Evolutionary conservation across 1,284 basidiomycete genomes (phyloP).

Genomic region (Athelia psychrophila): DNA sequence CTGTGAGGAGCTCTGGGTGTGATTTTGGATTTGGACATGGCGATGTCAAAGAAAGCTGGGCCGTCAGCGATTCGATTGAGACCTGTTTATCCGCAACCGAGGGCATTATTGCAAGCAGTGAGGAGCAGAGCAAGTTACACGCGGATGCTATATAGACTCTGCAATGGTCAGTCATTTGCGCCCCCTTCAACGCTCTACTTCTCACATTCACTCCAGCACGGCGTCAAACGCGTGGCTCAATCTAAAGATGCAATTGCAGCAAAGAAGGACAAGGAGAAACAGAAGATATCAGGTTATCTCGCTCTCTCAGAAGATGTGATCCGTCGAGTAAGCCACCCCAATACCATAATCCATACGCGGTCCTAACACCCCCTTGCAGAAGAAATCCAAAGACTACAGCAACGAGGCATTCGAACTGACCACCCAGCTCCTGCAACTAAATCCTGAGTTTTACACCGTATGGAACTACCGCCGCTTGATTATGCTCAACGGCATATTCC

Average conservation of each 20-base stretch:
- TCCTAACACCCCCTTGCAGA: slow-evolving; percentile 43
- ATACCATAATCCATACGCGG: not conserved
- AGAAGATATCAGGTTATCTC: slow-evolving; percentile 76
- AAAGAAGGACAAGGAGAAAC: slow-evolving; percentile 65
- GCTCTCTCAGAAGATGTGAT: slow-evolving; percentile 66
- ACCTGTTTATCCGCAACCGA: slow-evolving; percentile 42
- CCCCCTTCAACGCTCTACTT: not conserved
- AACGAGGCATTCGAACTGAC: slow-evolving; percentile 71
- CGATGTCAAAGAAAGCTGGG: slow-evolving; percentile 77
- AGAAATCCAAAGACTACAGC: slow-evolving; percentile 63
- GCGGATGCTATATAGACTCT: not conserved
- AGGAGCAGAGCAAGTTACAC: too few relatives aligned
- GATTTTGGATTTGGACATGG: slow-evolving; percentile 83
- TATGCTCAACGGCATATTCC: slow-evolving; percentile 71
- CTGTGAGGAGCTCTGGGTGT: slow-evolving; percentile 73
- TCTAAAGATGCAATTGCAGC: slow-evolving; percentile 63
- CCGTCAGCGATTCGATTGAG: slow-evolving; percentile 50
- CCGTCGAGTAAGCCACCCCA: slow-evolving; percentile 47
- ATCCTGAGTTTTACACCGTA: slow-evolving; percentile 90
- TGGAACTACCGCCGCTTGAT: slow-evolving; percentile 92
- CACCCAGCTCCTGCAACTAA: slow-evolving; percentile 72
- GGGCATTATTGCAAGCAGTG: slow-evolving; percentile 41
- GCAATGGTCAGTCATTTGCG: slow-evolving; percentile 13
- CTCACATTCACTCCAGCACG: slow-evolving; percentile 51
- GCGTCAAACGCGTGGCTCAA: slow-evolving; percentile 69